These are phyloP conservation scores for Fomitiporia mediterranea DNA, from an alignment of 1,284 basidiomycete genomes.

Conservation along the genomic window DNA sequence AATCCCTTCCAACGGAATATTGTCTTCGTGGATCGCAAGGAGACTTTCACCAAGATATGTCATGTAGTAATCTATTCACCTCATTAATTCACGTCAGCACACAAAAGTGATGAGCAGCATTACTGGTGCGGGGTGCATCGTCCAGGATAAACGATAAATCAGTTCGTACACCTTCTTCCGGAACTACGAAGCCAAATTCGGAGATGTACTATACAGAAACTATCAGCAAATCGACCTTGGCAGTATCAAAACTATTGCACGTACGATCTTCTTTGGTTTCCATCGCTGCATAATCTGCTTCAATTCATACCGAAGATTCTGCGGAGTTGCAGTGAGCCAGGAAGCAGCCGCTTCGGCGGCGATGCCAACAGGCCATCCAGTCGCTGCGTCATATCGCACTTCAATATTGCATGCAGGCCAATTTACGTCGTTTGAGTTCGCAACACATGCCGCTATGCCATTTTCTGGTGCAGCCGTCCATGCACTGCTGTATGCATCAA, in stretches of 20 bases:
- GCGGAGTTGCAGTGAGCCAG: constrained; percentile 42
- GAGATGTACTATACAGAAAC: constrained; percentile 36
- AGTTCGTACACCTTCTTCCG: constrained; percentile 35
- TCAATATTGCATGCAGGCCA: constrained; percentile 41
- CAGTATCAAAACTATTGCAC: too few relatives aligned
- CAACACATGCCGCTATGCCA: constrained; percentile 37
- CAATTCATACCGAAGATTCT: constrained; percentile 34
- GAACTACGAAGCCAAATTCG: constrained; percentile 42
- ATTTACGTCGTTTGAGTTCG: constrained; percentile 36
- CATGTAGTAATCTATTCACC: constrained; percentile 37
- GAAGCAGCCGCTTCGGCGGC: constrained; percentile 35
- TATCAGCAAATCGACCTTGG: not conserved
- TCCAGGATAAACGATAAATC: constrained; percentile 41
- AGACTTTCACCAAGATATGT: constrained; percentile 40
- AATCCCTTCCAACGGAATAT: constrained; percentile 37
- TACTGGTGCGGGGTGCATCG: constrained; percentile 41
- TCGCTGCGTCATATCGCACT: constrained; percentile 35
- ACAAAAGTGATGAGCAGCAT: not conserved
- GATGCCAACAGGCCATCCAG: constrained; percentile 41
- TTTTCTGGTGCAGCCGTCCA: constrained; percentile 37
- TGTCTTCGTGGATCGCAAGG: constrained; percentile 39
- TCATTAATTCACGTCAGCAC: constrained; percentile 11
- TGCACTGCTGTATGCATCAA: constrained; percentile 40
- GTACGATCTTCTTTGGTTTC: constrained; percentile 42
- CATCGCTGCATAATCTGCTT: constrained; percentile 36